These are phyloP conservation scores for Rhodomyrtus psidioides DNA, from an alignment of 441 rosid genomes.

Conservation along the genomic window DNA sequence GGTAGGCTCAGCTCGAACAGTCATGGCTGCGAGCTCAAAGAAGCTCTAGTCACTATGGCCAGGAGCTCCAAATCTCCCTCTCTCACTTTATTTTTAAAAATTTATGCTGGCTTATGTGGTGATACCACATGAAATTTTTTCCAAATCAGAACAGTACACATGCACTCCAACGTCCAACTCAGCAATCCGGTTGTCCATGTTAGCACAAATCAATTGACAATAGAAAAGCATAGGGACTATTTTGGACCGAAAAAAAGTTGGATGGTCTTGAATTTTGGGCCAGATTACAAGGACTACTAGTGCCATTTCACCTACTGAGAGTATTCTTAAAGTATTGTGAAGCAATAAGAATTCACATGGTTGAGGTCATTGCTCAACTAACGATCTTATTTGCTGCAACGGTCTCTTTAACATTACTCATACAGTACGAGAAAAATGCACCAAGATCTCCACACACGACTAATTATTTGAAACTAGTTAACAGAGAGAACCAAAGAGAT, in stretches of 20 bases:
- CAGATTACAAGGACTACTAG: background rate
- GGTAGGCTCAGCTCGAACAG: background rate
- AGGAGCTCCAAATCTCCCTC: background rate
- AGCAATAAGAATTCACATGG: background rate
- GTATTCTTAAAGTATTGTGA: background rate
- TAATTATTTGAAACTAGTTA: background rate
- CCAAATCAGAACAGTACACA: no score
- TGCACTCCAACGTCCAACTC: no score
- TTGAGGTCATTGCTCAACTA: background rate
- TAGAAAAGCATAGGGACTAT: background rate
- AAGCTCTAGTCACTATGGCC: background rate
- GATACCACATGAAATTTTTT: no score
- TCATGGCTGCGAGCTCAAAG: background rate
- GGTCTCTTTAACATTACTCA: background rate
- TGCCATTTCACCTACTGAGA: background rate
- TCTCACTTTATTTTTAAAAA: background rate
- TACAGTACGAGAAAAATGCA: background rate
- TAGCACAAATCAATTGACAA: no score
- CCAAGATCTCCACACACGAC: background rate
- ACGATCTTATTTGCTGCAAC: background rate
- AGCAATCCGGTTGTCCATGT: no score
- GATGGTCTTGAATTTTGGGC: background rate
- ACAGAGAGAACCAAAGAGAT: no score
- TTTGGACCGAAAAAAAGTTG: background rate
- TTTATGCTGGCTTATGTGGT: no score